Conservation (phyloP, 139 green algal genomes). For the Tetradesmus obliquus region DNA sequence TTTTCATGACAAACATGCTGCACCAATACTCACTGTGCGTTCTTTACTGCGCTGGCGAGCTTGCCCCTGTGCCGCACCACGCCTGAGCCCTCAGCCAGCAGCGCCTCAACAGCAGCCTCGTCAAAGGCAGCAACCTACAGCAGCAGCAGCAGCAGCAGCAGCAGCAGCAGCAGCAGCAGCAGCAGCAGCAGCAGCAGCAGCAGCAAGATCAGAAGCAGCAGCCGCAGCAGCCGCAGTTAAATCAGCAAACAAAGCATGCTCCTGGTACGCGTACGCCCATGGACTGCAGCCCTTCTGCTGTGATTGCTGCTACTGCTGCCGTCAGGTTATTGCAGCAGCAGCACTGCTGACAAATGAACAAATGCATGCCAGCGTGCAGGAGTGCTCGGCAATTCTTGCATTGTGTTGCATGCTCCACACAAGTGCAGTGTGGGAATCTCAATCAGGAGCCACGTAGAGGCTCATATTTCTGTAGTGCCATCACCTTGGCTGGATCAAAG, state of each 20-base stretch:
- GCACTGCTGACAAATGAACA: no score
- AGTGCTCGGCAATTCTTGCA: no score
- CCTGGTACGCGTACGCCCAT: no score
- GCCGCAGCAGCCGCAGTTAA: neutral
- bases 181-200: neutral
- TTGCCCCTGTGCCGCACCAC: slow-evolving; percentile 24
- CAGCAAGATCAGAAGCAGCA: neutral
- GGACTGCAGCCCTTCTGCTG: no score
- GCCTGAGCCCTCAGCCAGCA: neutral
- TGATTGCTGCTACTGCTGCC: no score
- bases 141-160: slow-evolving; percentile 9
- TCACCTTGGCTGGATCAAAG: slow-evolving; percentile 19
- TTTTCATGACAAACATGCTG: neutral
- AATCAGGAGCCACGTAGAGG: no score
- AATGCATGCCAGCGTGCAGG: no score
- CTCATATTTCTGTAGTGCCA: neutral
- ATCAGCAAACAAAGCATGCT: neutral
- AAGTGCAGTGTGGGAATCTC: no score
- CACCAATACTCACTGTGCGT: neutral
- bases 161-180: neutral
- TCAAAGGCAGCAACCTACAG: slow-evolving; percentile 27
- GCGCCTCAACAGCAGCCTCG: neutral
- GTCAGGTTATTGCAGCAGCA: no score
- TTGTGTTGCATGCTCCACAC: no score
- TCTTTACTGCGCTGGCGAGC: slow-evolving; percentile 2